Evolutionary conservation across 495 filamentous ascomycete genomes (phyloP).

Genomic region (Talaromyces proteolyticus): DNA sequence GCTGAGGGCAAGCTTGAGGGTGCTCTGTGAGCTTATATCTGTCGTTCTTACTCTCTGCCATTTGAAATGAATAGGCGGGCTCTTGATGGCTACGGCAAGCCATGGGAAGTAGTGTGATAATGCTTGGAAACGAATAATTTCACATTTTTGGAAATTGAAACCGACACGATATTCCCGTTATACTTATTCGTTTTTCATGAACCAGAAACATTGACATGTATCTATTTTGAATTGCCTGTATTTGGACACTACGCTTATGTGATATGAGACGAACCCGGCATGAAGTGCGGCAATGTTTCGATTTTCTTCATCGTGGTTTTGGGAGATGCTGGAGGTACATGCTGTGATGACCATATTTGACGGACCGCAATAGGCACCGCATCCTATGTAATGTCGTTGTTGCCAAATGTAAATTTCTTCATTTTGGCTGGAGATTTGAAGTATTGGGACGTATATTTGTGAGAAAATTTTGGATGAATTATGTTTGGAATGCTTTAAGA

Average conservation of each 20-base stretch:
- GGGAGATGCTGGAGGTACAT: not conserved
- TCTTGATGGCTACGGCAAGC: too few relatives aligned
- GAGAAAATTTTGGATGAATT: too few relatives aligned
- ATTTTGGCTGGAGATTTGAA: not conserved
- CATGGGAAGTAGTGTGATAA: too few relatives aligned
- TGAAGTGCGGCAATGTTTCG: constrained; percentile 2
- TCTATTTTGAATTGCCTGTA: constrained; percentile 4
- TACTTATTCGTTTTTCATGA: not conserved
- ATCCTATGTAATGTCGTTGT: not conserved
- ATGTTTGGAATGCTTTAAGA: too few relatives aligned
- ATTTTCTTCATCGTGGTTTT: not conserved
- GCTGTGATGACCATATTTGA: not conserved
- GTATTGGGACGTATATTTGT: too few relatives aligned
- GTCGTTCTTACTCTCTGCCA: too few relatives aligned
- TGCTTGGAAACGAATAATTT: not conserved
- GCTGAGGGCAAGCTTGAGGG: constrained; percentile 59
- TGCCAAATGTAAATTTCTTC: not conserved
- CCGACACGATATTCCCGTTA: not conserved
- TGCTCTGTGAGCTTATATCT: constrained; percentile 16
- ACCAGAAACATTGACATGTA: constrained; percentile 3
- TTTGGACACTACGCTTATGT: constrained; percentile 3
- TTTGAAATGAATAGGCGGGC: too few relatives aligned
- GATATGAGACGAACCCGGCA: constrained; percentile 2
- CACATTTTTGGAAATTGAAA: too few relatives aligned
- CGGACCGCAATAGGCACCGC: not conserved